These are phyloP conservation scores for Phallus indusiatus DNA, from an alignment of 768 basidiomycete species.

Conservation along the genomic window DNA sequence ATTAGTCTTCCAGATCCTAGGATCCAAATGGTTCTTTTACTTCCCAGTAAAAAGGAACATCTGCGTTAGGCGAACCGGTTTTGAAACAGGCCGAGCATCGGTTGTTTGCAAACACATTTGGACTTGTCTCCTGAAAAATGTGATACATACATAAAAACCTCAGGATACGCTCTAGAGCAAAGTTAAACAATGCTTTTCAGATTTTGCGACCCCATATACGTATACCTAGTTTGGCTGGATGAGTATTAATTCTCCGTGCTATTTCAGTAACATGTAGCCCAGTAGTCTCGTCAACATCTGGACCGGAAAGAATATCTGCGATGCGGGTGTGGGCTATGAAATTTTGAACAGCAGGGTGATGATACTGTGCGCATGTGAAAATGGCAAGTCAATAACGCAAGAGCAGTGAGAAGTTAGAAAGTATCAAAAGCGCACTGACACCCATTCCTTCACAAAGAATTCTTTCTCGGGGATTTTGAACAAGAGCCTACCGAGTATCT, in stretches of 20 bases:
- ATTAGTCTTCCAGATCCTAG: background rate
- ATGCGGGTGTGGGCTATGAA: constrained; percentile 1
- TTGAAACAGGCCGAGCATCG: background rate
- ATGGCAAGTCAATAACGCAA: background rate
- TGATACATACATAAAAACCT: constrained; percentile 8
- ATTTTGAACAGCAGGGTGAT: constrained; percentile 8
- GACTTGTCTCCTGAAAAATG: constrained; percentile 3
- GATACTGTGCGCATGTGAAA: background rate
- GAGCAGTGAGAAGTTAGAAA: background rate
- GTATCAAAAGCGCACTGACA: background rate
- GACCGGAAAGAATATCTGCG: constrained; percentile 3
- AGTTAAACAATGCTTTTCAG: background rate
- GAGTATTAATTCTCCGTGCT: background rate
- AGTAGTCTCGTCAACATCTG: background rate
- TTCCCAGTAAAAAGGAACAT: constrained; percentile 1
- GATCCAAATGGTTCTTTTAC: background rate
- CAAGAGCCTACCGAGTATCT: constrained; percentile 5
- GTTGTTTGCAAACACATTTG: constrained; percentile 6
- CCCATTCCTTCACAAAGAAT: constrained; percentile 1
- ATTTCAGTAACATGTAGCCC: constrained; percentile 5
- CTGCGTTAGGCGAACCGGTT: background rate
- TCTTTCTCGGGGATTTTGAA: constrained; percentile 8
- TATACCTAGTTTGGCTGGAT: background rate
- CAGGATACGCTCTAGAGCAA: background rate
- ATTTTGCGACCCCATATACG: background rate